phyloP scores from a whole-genome alignment of 2,329 filamentous ascomycete species.

The Penicillium frequentans region DNA sequence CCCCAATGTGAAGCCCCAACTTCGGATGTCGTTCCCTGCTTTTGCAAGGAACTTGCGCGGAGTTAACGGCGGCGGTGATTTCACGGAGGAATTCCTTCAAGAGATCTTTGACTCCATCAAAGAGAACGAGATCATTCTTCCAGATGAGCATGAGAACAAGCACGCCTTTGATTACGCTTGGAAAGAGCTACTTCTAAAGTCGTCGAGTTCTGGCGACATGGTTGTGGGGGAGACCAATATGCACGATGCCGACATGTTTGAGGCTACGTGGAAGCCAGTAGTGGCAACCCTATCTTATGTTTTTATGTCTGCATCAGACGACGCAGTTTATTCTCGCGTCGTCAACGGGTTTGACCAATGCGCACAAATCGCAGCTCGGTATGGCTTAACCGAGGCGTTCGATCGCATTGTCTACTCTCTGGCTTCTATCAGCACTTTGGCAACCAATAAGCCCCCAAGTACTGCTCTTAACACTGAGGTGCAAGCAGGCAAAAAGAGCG shows the following conservation, averaged over 20 bases:
- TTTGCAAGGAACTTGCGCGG: constrained; percentile 89
- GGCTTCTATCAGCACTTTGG: constrained; percentile 84
- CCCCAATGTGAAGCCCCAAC: constrained; percentile 72
- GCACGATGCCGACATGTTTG: constrained; percentile 97
- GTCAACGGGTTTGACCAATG: constrained; percentile 96
- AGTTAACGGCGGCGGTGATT: constrained; percentile 82
- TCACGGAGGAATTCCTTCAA: constrained; percentile 77
- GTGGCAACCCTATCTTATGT: constrained; percentile 95
- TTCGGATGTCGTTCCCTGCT: constrained; percentile 80
- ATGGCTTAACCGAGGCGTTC: constrained; percentile 78
- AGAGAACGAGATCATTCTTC: constrained; percentile 90
- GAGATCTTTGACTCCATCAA: constrained; percentile 90
- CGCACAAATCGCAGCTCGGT: constrained; percentile 84
- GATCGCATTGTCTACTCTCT: constrained; percentile 92
- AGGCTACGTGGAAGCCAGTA: constrained; percentile 91
- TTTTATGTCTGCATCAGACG: constrained; percentile 97
- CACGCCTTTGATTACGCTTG: constrained; percentile 97
- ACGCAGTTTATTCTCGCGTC: constrained; percentile 89
- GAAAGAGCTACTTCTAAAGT: constrained; percentile 89
- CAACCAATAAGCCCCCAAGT: constrained; percentile 72
- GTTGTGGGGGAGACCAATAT: constrained; percentile 85
- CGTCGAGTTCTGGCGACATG: constrained; percentile 71
- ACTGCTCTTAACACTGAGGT: constrained; percentile 94
- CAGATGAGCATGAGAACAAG: constrained; percentile 95
- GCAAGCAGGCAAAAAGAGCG: constrained; percentile 83